phyloP scores from a whole-genome alignment of 768 basidiomycete species.

The Chiua virens region DNA sequence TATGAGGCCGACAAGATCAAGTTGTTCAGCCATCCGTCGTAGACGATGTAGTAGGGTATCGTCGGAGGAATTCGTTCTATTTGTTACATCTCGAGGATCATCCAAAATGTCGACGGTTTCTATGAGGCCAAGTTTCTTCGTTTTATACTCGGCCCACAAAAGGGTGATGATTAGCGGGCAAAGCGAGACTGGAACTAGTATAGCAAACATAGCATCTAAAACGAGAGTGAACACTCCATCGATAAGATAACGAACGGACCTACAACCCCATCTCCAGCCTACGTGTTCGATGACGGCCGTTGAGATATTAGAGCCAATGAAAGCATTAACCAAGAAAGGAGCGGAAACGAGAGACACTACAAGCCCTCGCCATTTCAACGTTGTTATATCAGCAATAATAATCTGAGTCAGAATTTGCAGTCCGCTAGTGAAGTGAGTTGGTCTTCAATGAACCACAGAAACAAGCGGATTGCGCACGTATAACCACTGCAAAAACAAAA shows the following conservation, averaged over 20 bases:
- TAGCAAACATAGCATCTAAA: conserved; percentile 57
- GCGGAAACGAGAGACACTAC: conserved; percentile 46
- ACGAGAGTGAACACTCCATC: conserved; percentile 1
- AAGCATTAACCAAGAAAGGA: conserved; percentile 63
- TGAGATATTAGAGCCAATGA: conserved; percentile 65
- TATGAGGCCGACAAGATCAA: conserved; percentile 52
- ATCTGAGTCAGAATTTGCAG: conserved; percentile 64
- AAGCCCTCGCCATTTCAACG: conserved; percentile 55
- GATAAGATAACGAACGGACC: conserved; percentile 23
- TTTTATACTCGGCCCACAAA: conserved; percentile 53
- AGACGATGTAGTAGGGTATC: conserved; percentile 5
- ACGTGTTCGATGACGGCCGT: conserved; percentile 40
- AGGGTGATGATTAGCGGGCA: conserved; percentile 54
- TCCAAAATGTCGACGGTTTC: background rate
- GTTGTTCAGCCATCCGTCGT: conserved; percentile 30
- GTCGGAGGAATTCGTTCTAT: background rate
- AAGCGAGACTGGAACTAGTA: conserved; percentile 51
- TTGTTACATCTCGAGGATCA: background rate
- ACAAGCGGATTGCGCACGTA: conserved; percentile 40
- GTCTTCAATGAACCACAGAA: background rate
- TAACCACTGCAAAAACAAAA: conserved; percentile 49
- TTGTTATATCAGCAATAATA: conserved; percentile 62
- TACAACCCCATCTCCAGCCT: conserved; percentile 73
- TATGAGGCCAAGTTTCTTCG: conserved; percentile 39
- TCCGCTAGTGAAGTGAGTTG: conserved; percentile 36